These are phyloP conservation scores for Pythium myriotylum DNA, from an alignment of 352 stramenopile species.

Conservation along the genomic window DNA sequence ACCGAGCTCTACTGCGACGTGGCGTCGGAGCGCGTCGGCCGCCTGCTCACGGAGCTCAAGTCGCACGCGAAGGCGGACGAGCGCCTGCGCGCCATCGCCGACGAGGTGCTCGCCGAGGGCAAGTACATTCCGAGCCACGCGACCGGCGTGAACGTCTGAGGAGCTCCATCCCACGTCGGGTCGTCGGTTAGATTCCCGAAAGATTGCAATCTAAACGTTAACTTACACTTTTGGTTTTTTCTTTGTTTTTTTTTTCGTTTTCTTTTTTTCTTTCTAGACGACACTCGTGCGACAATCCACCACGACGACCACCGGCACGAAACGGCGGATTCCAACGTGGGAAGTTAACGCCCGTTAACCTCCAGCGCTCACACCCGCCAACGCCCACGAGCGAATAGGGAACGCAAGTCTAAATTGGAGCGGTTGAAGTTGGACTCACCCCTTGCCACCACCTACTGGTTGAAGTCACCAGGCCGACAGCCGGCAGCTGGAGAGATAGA, in stretches of 20 bases:
- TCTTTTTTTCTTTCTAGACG: not conserved
- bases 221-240: too few species aligned
- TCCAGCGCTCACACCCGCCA: too few species aligned
- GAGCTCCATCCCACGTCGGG: conserved; percentile 8
- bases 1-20: conserved; percentile 82
- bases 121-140: conserved; percentile 83
- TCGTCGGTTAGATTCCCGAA: conserved; percentile 17
- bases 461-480: conserved; percentile 24
- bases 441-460: conserved; percentile 13
- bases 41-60: conserved; percentile 65
- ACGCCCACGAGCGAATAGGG: not conserved
- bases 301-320: conserved; percentile 19
- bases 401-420: not conserved
- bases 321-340: conserved; percentile 31
- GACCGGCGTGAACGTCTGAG: conserved; percentile 70
- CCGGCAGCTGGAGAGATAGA: too few species aligned
- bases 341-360: conserved; percentile 23
- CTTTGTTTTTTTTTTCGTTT: too few species aligned
- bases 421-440: conserved; percentile 27
- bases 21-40: conserved; percentile 67
- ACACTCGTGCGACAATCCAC: too few species aligned
- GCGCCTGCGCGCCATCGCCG: conserved; percentile 71
- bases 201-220: conserved; percentile 28
- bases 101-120: conserved; percentile 70
- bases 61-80: conserved; percentile 63